Percentiles rank a stretch among this genome's conserved stretches.
Conservation (phyloP, 2,329 filamentous ascomycete species). For the Fusarium lateritium region DNA sequence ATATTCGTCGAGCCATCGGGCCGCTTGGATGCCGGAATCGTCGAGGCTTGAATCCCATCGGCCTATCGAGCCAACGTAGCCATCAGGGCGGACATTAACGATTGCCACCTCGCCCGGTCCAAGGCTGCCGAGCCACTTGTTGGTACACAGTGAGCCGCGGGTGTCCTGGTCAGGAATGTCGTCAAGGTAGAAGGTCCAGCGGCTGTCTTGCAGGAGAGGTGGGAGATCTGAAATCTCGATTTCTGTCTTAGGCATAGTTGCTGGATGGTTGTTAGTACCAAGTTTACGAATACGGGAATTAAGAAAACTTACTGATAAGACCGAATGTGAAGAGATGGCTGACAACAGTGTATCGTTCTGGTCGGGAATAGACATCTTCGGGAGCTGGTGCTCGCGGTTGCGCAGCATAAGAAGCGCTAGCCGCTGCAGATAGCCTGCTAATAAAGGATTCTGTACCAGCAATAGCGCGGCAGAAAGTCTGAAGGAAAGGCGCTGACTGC, state of each 20-base stretch:
- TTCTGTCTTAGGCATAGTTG: conserved; percentile 72
- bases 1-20: conserved; percentile 69
- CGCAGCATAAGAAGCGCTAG: conserved; percentile 72
- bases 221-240: conserved; percentile 79
- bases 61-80: conserved; percentile 78
- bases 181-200: conserved; percentile 82
- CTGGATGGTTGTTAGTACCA: conserved; percentile 50
- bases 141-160: conserved; percentile 68
- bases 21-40: conserved; percentile 66
- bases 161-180: conserved; percentile 71
- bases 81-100: conserved; percentile 79
- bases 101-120: conserved; percentile 71
- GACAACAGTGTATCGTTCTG: conserved; percentile 77
- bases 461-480: conserved; percentile 70
- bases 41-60: conserved; percentile 67
- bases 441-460: conserved; percentile 68
- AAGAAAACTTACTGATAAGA: conserved; percentile 70
- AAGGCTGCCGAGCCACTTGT: conserved; percentile 78
- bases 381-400: conserved; percentile 70
- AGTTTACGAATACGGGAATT: not conserved
- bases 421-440: conserved; percentile 70
- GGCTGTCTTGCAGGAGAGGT: conserved; percentile 71
- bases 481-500: conserved; percentile 69
- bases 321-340: conserved; percentile 79
- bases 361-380: conserved; percentile 76